Conservation (phyloP, 768 basidiomycete species). For the Artomyces pyxidatus region DNA sequence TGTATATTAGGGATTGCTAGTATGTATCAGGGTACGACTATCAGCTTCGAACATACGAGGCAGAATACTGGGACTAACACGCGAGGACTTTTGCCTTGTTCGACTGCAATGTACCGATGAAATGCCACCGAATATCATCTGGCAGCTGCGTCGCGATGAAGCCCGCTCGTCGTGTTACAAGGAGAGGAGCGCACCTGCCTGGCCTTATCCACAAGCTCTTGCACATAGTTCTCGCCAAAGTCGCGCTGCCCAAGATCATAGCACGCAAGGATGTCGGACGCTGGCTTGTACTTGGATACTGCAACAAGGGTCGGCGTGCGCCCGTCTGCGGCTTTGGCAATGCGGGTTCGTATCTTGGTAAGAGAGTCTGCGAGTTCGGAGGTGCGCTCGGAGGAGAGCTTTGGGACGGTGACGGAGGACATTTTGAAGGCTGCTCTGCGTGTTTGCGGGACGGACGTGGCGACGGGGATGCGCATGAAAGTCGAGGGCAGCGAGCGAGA, state of each 20-base stretch:
- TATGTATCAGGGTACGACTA: slow-evolving; percentile 2
- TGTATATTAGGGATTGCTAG: slow-evolving; percentile 84
- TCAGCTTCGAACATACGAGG: background rate
- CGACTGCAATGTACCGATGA: slow-evolving; percentile 88
- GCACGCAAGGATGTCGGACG: slow-evolving; percentile 77
- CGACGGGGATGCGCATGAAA: no score
- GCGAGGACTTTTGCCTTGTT: slow-evolving; percentile 92
- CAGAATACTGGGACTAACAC: slow-evolving; percentile 36
- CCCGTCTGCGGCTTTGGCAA: slow-evolving; percentile 27
- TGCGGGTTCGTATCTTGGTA: slow-evolving; percentile 40
- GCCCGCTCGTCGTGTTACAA: background rate
- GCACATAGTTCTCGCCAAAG: slow-evolving; percentile 98
- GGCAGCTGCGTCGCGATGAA: slow-evolving; percentile 56
- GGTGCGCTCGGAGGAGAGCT: slow-evolving; percentile 33
- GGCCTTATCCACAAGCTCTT: slow-evolving; percentile 87
- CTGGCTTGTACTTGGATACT: slow-evolving; percentile 90
- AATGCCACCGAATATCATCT: slow-evolving; percentile 87
- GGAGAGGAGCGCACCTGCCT: slow-evolving; percentile 1
- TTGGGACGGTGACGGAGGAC: background rate
- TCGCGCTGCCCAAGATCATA: slow-evolving; percentile 77
- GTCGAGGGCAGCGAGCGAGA: no score
- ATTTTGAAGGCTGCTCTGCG: no score
- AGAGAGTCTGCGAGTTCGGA: slow-evolving; percentile 49
- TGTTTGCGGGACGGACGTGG: no score
- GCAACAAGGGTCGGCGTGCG: slow-evolving; percentile 54